Conservation (phyloP, 2,329 filamentous ascomycete species). For the Cytospora mali region DNA sequence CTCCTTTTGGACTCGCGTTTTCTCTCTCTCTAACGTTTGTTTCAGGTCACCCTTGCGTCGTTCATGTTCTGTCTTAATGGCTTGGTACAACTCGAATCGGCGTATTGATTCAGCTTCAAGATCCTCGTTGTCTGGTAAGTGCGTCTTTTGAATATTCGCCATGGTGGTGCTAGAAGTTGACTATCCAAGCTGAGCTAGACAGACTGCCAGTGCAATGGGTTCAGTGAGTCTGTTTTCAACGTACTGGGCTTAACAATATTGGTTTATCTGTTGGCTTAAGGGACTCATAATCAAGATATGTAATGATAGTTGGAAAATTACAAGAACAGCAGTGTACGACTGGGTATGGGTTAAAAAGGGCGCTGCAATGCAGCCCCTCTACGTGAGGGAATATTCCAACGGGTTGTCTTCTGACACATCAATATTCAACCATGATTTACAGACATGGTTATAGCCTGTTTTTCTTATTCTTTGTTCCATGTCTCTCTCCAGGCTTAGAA, state of each 20-base stretch:
- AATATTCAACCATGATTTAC: neutral
- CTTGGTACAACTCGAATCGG: neutral
- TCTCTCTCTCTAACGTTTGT: neutral
- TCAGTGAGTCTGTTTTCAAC: neutral
- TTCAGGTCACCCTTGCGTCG: neutral
- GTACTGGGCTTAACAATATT: neutral
- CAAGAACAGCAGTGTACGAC: neutral
- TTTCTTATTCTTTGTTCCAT: neutral
- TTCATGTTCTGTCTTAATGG: neutral
- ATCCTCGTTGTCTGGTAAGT: neutral
- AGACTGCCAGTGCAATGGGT: neutral
- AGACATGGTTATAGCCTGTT: neutral
- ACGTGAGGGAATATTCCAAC: neutral
- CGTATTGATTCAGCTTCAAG: neutral
- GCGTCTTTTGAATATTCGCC: neutral
- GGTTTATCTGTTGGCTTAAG: neutral
- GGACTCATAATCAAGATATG: neutral
- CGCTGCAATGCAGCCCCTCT: neutral
- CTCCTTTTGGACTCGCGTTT: neutral
- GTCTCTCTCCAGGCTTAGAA: neutral
- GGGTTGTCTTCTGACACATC: neutral
- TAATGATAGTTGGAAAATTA: neutral
- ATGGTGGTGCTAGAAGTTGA: neutral
- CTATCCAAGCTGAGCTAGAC: neutral
- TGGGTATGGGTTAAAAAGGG: neutral